Conservation (phyloP, 306 rosid species). For the Alnus rubra region DNA sequence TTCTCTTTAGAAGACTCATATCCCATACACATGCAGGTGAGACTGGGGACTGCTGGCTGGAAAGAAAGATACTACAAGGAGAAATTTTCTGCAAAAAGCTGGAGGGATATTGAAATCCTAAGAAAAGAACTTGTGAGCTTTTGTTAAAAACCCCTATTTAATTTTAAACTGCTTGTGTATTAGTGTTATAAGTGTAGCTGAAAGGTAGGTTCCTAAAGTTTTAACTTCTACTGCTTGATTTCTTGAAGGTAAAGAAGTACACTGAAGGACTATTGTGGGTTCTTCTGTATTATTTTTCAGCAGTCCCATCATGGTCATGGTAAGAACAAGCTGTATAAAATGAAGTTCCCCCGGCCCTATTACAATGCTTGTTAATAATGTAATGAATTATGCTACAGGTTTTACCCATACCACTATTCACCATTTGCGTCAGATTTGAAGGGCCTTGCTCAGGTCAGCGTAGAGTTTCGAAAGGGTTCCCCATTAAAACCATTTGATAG, state of each 20-base stretch:
- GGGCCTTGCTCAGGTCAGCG: constrained; percentile 46
- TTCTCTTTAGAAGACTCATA: not conserved
- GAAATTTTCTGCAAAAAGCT: constrained; percentile 48
- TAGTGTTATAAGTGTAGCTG: too few species aligned
- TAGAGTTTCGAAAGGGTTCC: constrained; percentile 37
- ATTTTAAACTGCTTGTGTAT: too few species aligned
- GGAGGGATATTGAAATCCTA: constrained; percentile 29
- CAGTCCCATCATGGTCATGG: constrained; percentile 67
- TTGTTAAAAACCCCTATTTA: not conserved
- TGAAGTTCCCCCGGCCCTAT: not conserved
- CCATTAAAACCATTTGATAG: constrained; percentile 62
- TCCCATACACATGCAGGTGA: constrained; percentile 31
- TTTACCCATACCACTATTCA: constrained; percentile 50
- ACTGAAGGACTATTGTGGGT: constrained; percentile 63
- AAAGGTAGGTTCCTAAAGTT: too few species aligned
- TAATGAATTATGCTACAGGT: constrained; percentile 34
- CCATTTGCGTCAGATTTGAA: constrained; percentile 63
- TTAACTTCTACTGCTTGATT: not conserved
- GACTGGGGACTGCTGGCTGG: constrained; percentile 31
- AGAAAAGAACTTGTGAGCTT: constrained; percentile 50
- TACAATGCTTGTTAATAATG: not conserved
- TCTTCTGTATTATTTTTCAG: constrained; percentile 54
- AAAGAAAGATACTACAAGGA: constrained; percentile 53
- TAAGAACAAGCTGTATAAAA: constrained; percentile 6
- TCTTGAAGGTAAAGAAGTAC: constrained; percentile 49